A percentile compares a stretch with the other conserved stretches of the same genome.
Evolutionary conservation across 257 asterid genomes (phyloP).

Genomic region (Solanum chilense): DNA sequence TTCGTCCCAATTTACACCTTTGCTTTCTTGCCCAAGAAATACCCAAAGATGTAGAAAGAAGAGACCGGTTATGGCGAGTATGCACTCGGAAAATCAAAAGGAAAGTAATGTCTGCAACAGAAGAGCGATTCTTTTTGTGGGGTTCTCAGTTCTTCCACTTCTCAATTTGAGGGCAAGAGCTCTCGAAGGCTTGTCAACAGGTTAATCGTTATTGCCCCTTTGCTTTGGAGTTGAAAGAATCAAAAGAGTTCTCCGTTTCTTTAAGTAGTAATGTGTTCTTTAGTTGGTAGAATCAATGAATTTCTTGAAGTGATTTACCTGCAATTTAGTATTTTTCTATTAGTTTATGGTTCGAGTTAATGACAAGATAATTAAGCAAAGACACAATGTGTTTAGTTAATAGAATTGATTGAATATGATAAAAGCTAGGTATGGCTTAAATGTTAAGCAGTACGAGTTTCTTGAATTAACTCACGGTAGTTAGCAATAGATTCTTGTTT

Average conservation of each 20-base stretch:
- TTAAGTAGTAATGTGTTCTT: neutral
- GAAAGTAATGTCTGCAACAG: constrained; percentile 19
- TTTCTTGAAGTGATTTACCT: neutral
- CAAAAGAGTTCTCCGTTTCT: neutral
- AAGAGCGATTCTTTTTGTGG: constrained; percentile 46
- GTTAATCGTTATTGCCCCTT: constrained; percentile 6
- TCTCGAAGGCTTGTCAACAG: constrained; percentile 23
- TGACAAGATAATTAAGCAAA: neutral
- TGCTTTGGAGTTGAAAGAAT: neutral
- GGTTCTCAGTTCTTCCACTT: constrained; percentile 48
- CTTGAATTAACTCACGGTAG: neutral
- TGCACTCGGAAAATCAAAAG: constrained; percentile 23
- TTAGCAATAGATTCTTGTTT: neutral
- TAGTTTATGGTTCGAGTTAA: neutral
- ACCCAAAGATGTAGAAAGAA: constrained; percentile 12
- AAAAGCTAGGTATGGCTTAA: neutral
- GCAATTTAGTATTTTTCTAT: neutral
- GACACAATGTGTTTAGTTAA: neutral
- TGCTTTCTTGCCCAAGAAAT: constrained; percentile 16
- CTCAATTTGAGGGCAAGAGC: constrained; percentile 29
- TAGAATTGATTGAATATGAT: neutral
- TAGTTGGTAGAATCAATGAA: neutral
- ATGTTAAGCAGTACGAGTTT: neutral
- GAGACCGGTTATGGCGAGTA: constrained; percentile 13
- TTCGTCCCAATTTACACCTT: constrained; percentile 19